phyloP scores from a whole-genome alignment of 495 filamentous ascomycete species.

The Annulohypoxylon maeteangense region DNA sequence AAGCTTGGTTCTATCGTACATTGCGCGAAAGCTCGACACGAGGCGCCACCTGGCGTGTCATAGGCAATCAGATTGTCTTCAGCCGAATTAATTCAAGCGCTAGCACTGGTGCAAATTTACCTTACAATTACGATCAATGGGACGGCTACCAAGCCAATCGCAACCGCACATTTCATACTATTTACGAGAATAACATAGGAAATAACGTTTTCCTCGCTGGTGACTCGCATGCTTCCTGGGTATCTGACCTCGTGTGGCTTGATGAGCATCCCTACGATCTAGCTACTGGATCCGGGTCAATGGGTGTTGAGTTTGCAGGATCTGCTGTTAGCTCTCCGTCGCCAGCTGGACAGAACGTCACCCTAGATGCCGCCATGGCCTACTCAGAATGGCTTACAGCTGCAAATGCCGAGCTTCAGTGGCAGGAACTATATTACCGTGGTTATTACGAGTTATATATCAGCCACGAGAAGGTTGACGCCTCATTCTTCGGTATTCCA shows the following conservation, averaged over 20 bases:
- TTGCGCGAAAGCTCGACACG: slow-evolving; percentile 62
- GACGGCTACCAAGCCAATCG: slow-evolving; percentile 70
- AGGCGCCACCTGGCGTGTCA: slow-evolving; percentile 68
- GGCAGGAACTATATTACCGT: slow-evolving; percentile 72
- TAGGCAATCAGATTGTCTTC: slow-evolving; percentile 73
- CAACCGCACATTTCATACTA: slow-evolving; percentile 67
- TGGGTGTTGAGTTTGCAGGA: slow-evolving; percentile 73
- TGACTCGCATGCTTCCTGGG: slow-evolving; percentile 70
- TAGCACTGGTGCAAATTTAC: slow-evolving; percentile 56
- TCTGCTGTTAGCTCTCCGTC: slow-evolving; percentile 65
- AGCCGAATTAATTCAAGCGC: slow-evolving; percentile 64
- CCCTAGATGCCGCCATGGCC: slow-evolving; percentile 55
- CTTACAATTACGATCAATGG: slow-evolving; percentile 70
- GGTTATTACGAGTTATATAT: slow-evolving; percentile 68
- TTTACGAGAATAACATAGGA: slow-evolving; percentile 67
- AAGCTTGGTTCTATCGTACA: slow-evolving; percentile 71
- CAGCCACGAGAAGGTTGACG: slow-evolving; percentile 59
- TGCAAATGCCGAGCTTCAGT: slow-evolving; percentile 68
- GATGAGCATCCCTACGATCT: slow-evolving; percentile 64
- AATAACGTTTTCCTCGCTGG: slow-evolving; percentile 72
- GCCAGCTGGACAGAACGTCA: slow-evolving; percentile 63
- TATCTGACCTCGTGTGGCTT: slow-evolving; percentile 69
- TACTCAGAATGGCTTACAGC: slow-evolving; percentile 55
- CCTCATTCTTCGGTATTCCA: slow-evolving; percentile 66
- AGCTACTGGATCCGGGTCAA: slow-evolving; percentile 61